Percentiles rank a stretch among this genome's conserved stretches.
Evolutionary conservation across 495 filamentous ascomycete genomes (phyloP).

Genomic region (Aspergillus cavernicola): DNA sequence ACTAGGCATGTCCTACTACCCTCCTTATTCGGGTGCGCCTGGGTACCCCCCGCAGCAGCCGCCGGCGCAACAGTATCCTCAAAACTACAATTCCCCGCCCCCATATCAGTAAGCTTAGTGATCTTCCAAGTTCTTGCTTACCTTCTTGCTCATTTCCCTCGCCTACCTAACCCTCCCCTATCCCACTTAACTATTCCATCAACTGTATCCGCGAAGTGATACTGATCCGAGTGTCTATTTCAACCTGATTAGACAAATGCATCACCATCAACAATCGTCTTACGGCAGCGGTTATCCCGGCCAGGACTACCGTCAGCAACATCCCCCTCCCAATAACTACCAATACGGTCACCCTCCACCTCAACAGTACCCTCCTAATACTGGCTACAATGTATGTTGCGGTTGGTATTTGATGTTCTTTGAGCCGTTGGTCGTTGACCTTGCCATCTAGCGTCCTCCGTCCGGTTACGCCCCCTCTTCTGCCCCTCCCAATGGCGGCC

Average conservation of each 20-base stretch:
- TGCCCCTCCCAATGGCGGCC: conserved; percentile 34
- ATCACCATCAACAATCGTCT: conserved; percentile 27
- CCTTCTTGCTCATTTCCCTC: not conserved
- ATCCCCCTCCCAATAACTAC: conserved; percentile 37
- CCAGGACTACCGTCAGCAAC: conserved; percentile 43
- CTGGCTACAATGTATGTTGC: conserved; percentile 38
- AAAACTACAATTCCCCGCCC: conserved; percentile 32
- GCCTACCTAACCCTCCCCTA: conserved; percentile 8
- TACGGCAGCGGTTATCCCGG: conserved; percentile 47
- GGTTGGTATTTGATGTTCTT: not conserved
- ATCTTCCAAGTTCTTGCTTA: conserved; percentile 2
- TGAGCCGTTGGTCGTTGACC: conserved; percentile 14
- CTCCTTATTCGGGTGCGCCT: conserved; percentile 42
- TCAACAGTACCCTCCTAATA: conserved; percentile 38
- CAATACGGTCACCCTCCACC: conserved; percentile 43
- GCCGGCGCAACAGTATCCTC: conserved; percentile 18
- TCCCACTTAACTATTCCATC: not conserved
- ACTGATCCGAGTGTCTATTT: conserved; percentile 4
- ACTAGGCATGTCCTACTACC: conserved; percentile 49
- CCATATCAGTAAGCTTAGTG: conserved; percentile 27
- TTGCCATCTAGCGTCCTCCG: conserved; percentile 17
- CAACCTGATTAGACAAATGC: conserved; percentile 11
- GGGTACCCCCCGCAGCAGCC: conserved; percentile 49
- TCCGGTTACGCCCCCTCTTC: conserved; percentile 35
- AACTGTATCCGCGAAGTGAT: not conserved